Percentiles rank a stretch among this genome's conserved stretches.
phyloP scores from a whole-genome alignment of 73 alveolate genomes.

The Paramecium sexaurelia region DNA sequence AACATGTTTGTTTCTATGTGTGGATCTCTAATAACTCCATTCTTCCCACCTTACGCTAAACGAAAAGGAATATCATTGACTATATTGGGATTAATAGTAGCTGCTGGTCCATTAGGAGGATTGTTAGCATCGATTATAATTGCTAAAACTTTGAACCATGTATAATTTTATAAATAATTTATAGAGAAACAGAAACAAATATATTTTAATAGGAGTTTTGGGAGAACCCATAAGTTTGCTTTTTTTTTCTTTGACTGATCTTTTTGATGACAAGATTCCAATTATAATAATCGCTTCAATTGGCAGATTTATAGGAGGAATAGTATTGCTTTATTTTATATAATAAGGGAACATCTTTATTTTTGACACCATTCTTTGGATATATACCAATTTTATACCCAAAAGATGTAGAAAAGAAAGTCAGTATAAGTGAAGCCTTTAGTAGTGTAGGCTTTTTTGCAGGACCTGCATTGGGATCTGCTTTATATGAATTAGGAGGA shows the following conservation, averaged over 20 bases:
- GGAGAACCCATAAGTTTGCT: slow-evolving; percentile 39
- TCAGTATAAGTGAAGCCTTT: slow-evolving; percentile 41
- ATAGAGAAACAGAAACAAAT: neutral
- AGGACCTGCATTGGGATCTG: slow-evolving; percentile 48
- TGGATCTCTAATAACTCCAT: slow-evolving; percentile 51
- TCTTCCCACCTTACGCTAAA: slow-evolving; percentile 31
- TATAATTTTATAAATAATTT: neutral
- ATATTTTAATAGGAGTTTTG: neutral
- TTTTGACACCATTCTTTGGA: slow-evolving; percentile 44
- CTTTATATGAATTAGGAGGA: neutral
- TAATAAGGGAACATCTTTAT: slow-evolving; percentile 35
- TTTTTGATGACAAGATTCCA: neutral
- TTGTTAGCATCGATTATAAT: slow-evolving; percentile 2
- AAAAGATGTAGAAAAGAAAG: slow-evolving; percentile 38
- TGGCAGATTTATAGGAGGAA: slow-evolving; percentile 54
- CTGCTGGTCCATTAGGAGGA: slow-evolving; percentile 48
- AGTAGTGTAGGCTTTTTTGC: slow-evolving; percentile 21
- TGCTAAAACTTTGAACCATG: slow-evolving; percentile 1
- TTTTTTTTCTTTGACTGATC: neutral
- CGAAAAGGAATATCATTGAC: slow-evolving; percentile 32
- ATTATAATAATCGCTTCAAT: neutral
- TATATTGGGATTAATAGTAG: neutral
- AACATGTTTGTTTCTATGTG: slow-evolving; percentile 49
- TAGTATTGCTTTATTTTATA: neutral
- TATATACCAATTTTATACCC: slow-evolving; percentile 37